A percentile compares a stretch with the other conserved stretches of the same genome.
Conservation (phyloP, 805 yeast genomes). For the Hanseniaspora meyeri region DNA sequence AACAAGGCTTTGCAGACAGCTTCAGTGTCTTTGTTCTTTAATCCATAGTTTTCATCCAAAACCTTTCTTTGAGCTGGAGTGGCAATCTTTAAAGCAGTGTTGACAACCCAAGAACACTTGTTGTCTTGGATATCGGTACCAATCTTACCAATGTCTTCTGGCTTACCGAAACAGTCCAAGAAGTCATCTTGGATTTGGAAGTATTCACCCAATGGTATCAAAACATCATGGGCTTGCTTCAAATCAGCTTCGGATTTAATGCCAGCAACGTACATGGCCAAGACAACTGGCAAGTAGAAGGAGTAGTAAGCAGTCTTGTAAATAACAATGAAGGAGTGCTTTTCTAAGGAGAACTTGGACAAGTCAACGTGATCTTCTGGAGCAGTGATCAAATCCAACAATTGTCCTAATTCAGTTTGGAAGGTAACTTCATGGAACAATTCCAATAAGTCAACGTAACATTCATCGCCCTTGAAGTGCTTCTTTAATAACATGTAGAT, state of each 20-base stretch:
- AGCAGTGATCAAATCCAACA: slow-evolving; percentile 89
- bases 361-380: slow-evolving; percentile 92
- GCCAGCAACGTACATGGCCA: slow-evolving; percentile 91
- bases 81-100: slow-evolving; percentile 74
- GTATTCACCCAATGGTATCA: slow-evolving; percentile 93
- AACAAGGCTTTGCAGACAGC: slow-evolving; percentile 59
- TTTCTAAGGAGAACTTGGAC: slow-evolving; percentile 68
- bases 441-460: slow-evolving; percentile 82
- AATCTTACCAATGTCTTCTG: slow-evolving; percentile 93
- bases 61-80: slow-evolving; percentile 68
- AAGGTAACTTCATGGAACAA: slow-evolving; percentile 94
- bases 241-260: slow-evolving; percentile 56
- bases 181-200: slow-evolving; percentile 98
- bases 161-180: slow-evolving; percentile 93
- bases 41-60: slow-evolving; percentile 83
- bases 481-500: slow-evolving; percentile 80
- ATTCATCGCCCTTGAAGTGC: slow-evolving; percentile 68
- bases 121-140: slow-evolving; percentile 98
- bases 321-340: slow-evolving; percentile 89
- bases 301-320: slow-evolving; percentile 96
- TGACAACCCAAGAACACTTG: slow-evolving; percentile 96
- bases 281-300: slow-evolving; percentile 92
- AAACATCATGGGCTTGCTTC: slow-evolving; percentile 73
- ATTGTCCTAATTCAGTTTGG: slow-evolving; percentile 95
- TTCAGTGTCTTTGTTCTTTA: slow-evolving; percentile 60